A percentile compares a stretch with the other conserved stretches of the same genome.
phyloP scores from a whole-genome alignment of 2,329 filamentous ascomycete species.

The Colletotrichum sidae region DNA sequence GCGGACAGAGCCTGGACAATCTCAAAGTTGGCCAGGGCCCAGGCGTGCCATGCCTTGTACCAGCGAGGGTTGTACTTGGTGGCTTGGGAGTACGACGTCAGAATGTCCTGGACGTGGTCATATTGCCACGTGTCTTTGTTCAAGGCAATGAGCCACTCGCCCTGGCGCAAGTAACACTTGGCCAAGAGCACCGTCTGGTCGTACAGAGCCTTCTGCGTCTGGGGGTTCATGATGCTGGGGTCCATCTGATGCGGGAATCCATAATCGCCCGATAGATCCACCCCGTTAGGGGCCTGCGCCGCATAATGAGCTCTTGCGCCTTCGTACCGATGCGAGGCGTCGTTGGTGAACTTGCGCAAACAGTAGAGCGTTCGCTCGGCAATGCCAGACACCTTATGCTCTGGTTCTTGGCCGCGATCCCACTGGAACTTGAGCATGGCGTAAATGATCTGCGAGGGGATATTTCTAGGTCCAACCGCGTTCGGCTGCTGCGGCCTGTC shows the following conservation, averaged over 20 bases:
- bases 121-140: conserved; percentile 91
- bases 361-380: conserved; percentile 69
- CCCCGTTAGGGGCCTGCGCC: conserved; percentile 59
- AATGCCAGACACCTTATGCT: conserved; percentile 54
- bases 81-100: conserved; percentile 90
- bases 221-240: conserved; percentile 58
- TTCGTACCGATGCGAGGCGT: conserved; percentile 67
- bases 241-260: conserved; percentile 62
- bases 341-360: conserved; percentile 70
- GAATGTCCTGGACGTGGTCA: conserved; percentile 86
- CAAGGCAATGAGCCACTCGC: conserved; percentile 91
- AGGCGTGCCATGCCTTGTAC: conserved; percentile 99
- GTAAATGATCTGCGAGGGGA: conserved; percentile 86
- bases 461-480: conserved; percentile 55
- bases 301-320: conserved; percentile 63
- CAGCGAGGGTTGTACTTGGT: conserved; percentile 94
- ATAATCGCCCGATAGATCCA: conserved; percentile 59
- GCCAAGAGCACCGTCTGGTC: conserved; percentile 81
- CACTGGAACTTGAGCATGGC: conserved; percentile 98
- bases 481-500: conserved; percentile 50
- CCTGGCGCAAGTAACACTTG: conserved; percentile 95
- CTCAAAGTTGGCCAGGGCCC: conserved; percentile 98
- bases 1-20: conserved; percentile 87
- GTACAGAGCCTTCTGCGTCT: conserved; percentile 64
- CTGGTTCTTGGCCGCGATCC: conserved; percentile 79